Percentiles rank a stretch among this genome's conserved stretches.
These are phyloP conservation scores for Aspergillus bertholletiae DNA, from an alignment of 495 filamentous ascomycete genomes.

Conservation along the genomic window DNA sequence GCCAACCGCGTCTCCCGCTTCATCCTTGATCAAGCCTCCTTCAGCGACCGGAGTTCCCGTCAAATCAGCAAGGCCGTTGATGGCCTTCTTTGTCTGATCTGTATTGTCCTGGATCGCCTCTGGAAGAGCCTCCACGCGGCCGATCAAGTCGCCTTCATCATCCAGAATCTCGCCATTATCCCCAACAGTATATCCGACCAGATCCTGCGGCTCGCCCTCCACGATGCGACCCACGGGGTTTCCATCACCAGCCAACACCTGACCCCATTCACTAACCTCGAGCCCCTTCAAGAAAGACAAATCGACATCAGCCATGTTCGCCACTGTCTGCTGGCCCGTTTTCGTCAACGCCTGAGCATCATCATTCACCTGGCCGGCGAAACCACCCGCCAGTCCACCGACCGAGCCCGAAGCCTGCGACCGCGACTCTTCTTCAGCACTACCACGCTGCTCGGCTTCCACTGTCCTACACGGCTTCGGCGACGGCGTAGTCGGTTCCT, in stretches of 20 bases:
- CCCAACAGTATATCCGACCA: constrained; percentile 47
- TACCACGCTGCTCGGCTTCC: constrained; percentile 30
- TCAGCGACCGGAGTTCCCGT: constrained; percentile 55
- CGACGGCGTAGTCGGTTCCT: constrained; percentile 21
- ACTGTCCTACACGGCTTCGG: constrained; percentile 26
- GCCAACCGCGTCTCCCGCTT: constrained; percentile 54
- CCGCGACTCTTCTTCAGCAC: constrained; percentile 19
- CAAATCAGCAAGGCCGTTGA: constrained; percentile 43
- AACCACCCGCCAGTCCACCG: constrained; percentile 19
- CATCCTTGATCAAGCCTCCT: constrained; percentile 52
- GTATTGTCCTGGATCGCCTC: constrained; percentile 22
- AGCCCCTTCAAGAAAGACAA: constrained; percentile 66
- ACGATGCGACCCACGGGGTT: constrained; percentile 36
- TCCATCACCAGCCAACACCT: constrained; percentile 36
- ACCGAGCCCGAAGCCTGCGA: constrained; percentile 31
- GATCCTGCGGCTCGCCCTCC: constrained; percentile 40
- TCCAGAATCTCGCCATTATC: constrained; percentile 53
- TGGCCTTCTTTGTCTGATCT: constrained; percentile 23
- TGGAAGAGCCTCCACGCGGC: constrained; percentile 40
- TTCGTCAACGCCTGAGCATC: constrained; percentile 18
- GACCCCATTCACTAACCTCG: constrained; percentile 50
- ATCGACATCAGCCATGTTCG: constrained; percentile 42
- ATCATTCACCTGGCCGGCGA: constrained; percentile 22
- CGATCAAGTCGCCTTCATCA: constrained; percentile 47
- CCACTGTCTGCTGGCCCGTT: constrained; percentile 23